Percentiles rank a stretch among this genome's conserved stretches.
Evolutionary conservation across 345 rosid genomes (phyloP).

Genomic region (Moricandia arvensis): DNA sequence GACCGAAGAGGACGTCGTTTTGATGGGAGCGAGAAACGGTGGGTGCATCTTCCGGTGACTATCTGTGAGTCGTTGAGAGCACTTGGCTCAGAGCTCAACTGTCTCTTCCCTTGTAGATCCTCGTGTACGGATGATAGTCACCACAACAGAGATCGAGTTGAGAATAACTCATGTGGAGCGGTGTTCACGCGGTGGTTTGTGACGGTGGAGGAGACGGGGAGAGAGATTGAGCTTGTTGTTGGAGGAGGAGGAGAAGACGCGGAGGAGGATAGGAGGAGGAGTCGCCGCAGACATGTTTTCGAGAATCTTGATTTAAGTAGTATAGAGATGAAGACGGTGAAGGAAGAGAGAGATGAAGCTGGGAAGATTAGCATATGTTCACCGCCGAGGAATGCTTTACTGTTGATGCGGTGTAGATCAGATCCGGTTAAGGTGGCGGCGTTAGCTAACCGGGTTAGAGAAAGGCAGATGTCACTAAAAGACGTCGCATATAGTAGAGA

Average conservation of each 20-base stretch:
- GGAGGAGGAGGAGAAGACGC: constrained; percentile 54
- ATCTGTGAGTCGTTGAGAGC: constrained; percentile 81
- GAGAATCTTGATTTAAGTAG: constrained; percentile 56
- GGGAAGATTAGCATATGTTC: constrained; percentile 55
- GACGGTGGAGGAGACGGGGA: constrained; percentile 69
- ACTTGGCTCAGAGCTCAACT: constrained; percentile 80
- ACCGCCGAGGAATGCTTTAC: constrained; percentile 87
- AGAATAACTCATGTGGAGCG: constrained; percentile 59
- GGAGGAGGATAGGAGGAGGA: constrained; percentile 48
- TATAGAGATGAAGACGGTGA: constrained; percentile 41
- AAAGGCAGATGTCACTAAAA: constrained; percentile 46
- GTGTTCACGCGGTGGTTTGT: constrained; percentile 81
- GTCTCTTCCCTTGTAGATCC: constrained; percentile 81
- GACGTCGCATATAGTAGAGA: constrained; percentile 22
- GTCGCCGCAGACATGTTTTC: constrained; percentile 68
- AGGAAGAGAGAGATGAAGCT: constrained; percentile 47
- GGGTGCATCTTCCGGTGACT: constrained; percentile 83
- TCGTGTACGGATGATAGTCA: constrained; percentile 50
- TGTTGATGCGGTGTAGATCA: constrained; percentile 91
- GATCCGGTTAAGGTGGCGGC: constrained; percentile 95
- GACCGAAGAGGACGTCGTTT: constrained; percentile 30
- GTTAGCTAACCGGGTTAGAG: constrained; percentile 69
- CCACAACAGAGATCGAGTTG: constrained; percentile 26
- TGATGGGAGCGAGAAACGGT: constrained; percentile 43
- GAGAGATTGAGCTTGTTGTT: constrained; percentile 73